phyloP scores from a whole-genome alignment of 2,329 filamentous ascomycete genomes.

The Aspergillus chevalieri region DNA sequence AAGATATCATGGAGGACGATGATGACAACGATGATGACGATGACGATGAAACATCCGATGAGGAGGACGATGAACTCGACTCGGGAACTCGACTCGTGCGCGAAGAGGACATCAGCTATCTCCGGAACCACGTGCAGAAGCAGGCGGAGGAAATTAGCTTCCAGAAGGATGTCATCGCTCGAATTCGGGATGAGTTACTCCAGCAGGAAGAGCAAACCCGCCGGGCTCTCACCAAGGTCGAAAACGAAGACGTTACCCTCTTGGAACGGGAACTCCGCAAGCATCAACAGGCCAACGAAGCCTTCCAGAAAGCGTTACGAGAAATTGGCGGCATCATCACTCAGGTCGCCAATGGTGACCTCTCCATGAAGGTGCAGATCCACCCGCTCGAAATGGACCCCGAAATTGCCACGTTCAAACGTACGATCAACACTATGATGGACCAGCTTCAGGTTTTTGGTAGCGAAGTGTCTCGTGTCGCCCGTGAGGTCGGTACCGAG shows the following conservation, averaged over 20 bases:
- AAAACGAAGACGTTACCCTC: slow-evolving; percentile 79
- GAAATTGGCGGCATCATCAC: slow-evolving; percentile 98
- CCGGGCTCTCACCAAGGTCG: slow-evolving; percentile 72
- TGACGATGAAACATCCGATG: slow-evolving; percentile 28
- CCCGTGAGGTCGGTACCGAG: slow-evolving; percentile 92
- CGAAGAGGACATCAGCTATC: slow-evolving; percentile 75
- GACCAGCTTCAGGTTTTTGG: slow-evolving; percentile 95
- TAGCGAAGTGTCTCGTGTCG: slow-evolving; percentile 89
- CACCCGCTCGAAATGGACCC: slow-evolving; percentile 96
- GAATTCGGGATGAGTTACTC: slow-evolving; percentile 76
- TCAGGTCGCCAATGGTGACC: slow-evolving; percentile 86
- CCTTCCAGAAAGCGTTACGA: slow-evolving; percentile 92
- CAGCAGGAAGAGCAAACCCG: slow-evolving; percentile 82
- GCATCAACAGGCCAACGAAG: slow-evolving; percentile 95
- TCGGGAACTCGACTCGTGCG: slow-evolving; percentile 50
- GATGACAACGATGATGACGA: slow-evolving; percentile 28
- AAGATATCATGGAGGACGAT: slow-evolving; percentile 28
- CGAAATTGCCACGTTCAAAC: slow-evolving; percentile 95
- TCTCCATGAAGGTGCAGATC: slow-evolving; percentile 95
- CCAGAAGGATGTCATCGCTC: slow-evolving; percentile 78
- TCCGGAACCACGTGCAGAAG: slow-evolving; percentile 86
- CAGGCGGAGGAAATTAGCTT: slow-evolving; percentile 87
- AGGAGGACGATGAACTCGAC: slow-evolving; percentile 47
- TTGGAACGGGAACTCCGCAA: slow-evolving; percentile 92
- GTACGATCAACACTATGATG: slow-evolving; percentile 99